phyloP scores from a whole-genome alignment of 495 filamentous ascomycete genomes.

The Penicillium flavigenum region DNA sequence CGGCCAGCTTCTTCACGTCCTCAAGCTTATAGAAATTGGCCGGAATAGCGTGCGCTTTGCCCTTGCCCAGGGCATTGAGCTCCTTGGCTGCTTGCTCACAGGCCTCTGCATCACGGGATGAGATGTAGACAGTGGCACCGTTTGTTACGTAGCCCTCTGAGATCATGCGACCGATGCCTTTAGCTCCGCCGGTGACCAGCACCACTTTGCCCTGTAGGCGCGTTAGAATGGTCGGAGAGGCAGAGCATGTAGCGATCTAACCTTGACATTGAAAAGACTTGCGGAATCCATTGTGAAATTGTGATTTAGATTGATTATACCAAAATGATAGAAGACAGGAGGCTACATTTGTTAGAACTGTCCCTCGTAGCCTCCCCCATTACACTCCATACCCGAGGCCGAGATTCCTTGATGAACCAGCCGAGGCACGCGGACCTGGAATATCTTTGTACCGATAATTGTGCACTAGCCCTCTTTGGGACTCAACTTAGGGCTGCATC shows the following conservation, averaged over 20 bases:
- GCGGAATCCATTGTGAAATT: slow-evolving; percentile 50
- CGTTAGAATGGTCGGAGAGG: slow-evolving; percentile 6
- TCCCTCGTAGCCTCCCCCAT: slow-evolving; percentile 17
- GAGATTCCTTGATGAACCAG: slow-evolving; percentile 11
- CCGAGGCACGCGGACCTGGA: slow-evolving; percentile 25
- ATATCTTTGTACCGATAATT: slow-evolving; percentile 9
- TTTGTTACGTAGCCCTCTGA: slow-evolving; percentile 75
- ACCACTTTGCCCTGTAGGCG: slow-evolving; percentile 65
- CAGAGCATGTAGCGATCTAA: slow-evolving; percentile 23
- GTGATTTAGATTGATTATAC: slow-evolving; percentile 3
- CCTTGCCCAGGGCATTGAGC: slow-evolving; percentile 62
- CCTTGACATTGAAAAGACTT: slow-evolving; percentile 60
- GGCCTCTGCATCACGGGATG: slow-evolving; percentile 64
- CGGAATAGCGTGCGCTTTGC: slow-evolving; percentile 61
- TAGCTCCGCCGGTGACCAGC: slow-evolving; percentile 70
- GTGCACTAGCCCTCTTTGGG: slow-evolving; percentile 27
- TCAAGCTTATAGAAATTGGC: slow-evolving; percentile 75
- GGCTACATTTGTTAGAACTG: slow-evolving; percentile 11
- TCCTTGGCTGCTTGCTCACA: slow-evolving; percentile 59
- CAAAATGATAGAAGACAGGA: background rate
- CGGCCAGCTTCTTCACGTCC: slow-evolving; percentile 63
- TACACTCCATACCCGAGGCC: slow-evolving; percentile 29
- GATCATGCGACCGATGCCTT: slow-evolving; percentile 76
- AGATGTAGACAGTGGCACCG: slow-evolving; percentile 82
- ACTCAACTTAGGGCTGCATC: slow-evolving; percentile 26